A percentile compares a stretch with the other conserved stretches of the same genome.
These are phyloP conservation scores for Cercophora scortea DNA, from an alignment of 495 filamentous ascomycete genomes.

Conservation along the genomic window DNA sequence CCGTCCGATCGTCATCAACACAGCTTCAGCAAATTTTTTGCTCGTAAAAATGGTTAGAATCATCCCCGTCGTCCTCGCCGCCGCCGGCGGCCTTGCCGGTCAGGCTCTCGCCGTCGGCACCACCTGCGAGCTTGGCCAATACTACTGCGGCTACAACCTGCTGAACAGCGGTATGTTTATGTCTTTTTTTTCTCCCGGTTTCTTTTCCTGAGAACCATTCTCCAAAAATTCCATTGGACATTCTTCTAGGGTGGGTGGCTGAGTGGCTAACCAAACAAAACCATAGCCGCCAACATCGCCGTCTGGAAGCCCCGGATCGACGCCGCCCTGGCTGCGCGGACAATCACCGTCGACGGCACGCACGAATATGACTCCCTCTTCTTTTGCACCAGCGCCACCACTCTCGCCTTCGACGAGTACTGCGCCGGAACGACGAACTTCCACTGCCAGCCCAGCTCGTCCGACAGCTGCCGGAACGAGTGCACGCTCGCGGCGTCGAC, in stretches of 20 bases:
- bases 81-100: neutral
- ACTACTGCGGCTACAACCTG: slow-evolving; percentile 6
- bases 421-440: neutral
- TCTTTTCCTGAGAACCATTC: no score
- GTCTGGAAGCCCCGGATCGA: slow-evolving; percentile 5
- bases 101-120: neutral
- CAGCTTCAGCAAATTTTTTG: no score
- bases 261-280: no score
- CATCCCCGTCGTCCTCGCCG: neutral
- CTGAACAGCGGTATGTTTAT: neutral
- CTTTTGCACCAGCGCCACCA: neutral
- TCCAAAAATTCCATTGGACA: no score
- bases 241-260: no score
- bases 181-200: no score
- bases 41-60: slow-evolving; percentile 4
- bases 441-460: slow-evolving; percentile 2
- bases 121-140: slow-evolving; percentile 1
- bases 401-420: neutral
- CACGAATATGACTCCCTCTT: slow-evolving; percentile 5
- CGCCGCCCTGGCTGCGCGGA: neutral
- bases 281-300: neutral
- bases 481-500: neutral
- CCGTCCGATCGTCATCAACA: no score
- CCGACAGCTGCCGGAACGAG: neutral
- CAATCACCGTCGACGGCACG: neutral